Conservation (phyloP, 345 rosid species). For the Streptanthus diversifolius region DNA sequence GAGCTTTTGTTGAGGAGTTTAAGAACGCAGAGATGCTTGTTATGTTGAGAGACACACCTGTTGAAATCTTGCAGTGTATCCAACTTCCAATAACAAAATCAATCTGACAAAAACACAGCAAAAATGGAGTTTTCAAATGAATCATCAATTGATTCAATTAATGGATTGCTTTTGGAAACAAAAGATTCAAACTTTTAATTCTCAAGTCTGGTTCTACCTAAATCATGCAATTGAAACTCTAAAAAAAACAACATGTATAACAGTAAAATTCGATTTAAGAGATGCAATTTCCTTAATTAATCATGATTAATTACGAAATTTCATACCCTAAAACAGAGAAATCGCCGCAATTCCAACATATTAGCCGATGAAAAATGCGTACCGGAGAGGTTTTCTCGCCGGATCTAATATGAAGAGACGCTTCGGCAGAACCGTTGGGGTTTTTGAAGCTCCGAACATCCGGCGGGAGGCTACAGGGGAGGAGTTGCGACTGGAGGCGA, state of each 20-base stretch:
- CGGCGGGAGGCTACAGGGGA: constrained; percentile 57
- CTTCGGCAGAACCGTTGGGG: constrained; percentile 54
- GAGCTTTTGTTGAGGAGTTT: constrained; percentile 70
- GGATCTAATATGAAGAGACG: constrained; percentile 58
- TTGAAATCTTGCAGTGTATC: constrained; percentile 69
- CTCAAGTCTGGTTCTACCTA: background rate
- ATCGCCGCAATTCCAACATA: background rate
- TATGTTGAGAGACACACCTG: constrained; percentile 68
- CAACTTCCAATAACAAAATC: constrained; percentile 87
- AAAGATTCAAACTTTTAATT: background rate
- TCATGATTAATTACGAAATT: background rate
- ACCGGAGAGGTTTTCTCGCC: constrained; percentile 58
- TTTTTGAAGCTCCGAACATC: constrained; percentile 58
- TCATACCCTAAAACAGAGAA: background rate
- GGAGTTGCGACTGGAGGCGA: constrained; percentile 54
- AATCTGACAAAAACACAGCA: constrained; percentile 42
- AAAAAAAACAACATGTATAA: background rate
- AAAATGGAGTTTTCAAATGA: background rate
- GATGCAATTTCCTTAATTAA: background rate
- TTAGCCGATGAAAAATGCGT: background rate
- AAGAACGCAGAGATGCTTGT: constrained; percentile 71
- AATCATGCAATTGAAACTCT: background rate
- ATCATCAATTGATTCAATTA: background rate
- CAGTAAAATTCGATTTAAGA: background rate
- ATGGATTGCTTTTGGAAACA: background rate